Evolutionary conservation across 2,329 filamentous ascomycete genomes (phyloP), one percentile per base, ranked within the genome.

Genomic region (Cryphonectria naterciae): DNA sequence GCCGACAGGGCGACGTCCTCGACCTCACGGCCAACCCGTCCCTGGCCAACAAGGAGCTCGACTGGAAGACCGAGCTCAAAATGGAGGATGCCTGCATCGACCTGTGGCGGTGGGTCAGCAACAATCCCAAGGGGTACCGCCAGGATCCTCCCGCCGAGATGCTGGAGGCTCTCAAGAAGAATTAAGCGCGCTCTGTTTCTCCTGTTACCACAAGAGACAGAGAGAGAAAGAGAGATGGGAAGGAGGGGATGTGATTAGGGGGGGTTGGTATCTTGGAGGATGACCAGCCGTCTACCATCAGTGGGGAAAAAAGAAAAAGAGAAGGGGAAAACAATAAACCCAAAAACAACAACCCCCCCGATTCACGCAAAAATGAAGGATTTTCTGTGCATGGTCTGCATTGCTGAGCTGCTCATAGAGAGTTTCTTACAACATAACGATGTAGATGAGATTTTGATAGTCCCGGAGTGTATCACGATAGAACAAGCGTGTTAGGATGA

Each of bases 21-120:
- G 92, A 99, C 83, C 89, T 99, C 63, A 99, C 96, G 32, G 94
- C 96, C 75, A 97, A 98, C 83, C 93, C 96, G 17, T 87, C 88
- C 4, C 89, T 94, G 52, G 96, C 96, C 67, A 97, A 97, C 83
- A 84, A 89, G 80, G 96, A 99, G 84, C 87, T 99, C 68, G 86
- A 90, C 74, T 99, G 96, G 96, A 95, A 95, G 86, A 95, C 96
- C 1, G 89, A 97, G 84, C 86, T 92, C 71, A 95, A 93, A 28
- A 89, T 99, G 80, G 95, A 98, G 84, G 90, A 97, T 81, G 95
- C 95, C 37, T 99, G 96, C 81, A 89, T 91, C 76, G 94, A 99
- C 82, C 86, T 99, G 75, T 99, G 96, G 96, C 91, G 90, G 78
- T 99, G 96, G 96, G 97, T 97, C 22, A 87, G 92, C 84, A 98